Base-by-base conservation (phyloP, 2,329 filamentous ascomycete species). In the Colletotrichum scovillei region DNA sequence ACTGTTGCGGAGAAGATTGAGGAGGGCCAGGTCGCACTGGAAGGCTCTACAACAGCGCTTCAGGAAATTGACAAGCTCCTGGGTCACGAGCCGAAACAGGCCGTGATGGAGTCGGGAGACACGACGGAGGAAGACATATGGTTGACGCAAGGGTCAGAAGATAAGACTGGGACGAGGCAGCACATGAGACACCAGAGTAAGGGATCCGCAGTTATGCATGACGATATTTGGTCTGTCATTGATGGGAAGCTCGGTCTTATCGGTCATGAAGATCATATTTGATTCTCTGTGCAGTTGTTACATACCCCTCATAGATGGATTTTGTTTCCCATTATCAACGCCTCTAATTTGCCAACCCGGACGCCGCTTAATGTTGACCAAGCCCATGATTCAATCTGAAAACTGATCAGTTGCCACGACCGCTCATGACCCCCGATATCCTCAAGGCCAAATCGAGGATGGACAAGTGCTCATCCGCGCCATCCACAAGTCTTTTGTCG, bases 401-500 rank as follows among this genome's bases (percentile, higher is more conserved):
- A 46, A 24, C 53, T 42, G 30, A 82, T 83, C 52, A 70, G n/a
- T 56, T 74, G 57, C 46, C 42, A 19, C 74, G 74, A 3, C 86
- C 86, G 55, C 86, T 87, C 80, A 97, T 80, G 71, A 97, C 91
- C 35, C 89, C 90, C 0, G 94, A 94, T 84, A 98, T 93, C 79
- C 94, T 92, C 79, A 98, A 87, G 7, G 93, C 89, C 76, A 98
- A 81, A 82, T 99, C 96, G 38, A 99, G 85, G 72, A 98, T 93
- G 1, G 94, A 95, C 28, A 99, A 86, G 81, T 99, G 96, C 84
- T 99, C 97, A 80, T 99, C 97, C 2, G 95, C 93, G 9, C 97
- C 97, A 82, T 99, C 97, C 6, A 98, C 93, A 59, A 99, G 84
- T 76, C 97, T 90, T 87, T 98, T 98, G 81, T 99, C 97, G 32